Conservation (phyloP, 192 early-diverging fungal genomes). For the Spinellus fusiger region DNA sequence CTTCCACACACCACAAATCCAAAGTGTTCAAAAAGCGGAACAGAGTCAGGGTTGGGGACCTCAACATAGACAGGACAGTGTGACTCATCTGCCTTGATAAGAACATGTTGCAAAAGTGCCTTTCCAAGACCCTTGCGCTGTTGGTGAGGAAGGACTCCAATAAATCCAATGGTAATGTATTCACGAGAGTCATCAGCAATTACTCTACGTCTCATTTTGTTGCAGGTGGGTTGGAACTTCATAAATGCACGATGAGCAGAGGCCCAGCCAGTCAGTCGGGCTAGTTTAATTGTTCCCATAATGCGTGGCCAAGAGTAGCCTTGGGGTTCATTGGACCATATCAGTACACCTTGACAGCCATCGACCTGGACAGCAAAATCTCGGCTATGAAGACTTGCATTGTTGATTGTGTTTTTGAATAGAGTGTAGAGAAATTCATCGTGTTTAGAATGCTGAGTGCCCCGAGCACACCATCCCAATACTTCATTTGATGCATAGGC, state of each 20-base stretch:
- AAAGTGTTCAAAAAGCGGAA: slow-evolving; percentile 25
- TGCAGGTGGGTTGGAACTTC: not conserved
- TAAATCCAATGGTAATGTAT: slow-evolving; percentile 13
- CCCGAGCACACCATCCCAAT: slow-evolving; percentile 7
- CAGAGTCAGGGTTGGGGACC: slow-evolving; percentile 4
- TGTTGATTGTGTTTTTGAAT: slow-evolving; percentile 23
- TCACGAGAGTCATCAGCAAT: not conserved
- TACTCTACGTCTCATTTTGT: slow-evolving; percentile 7
- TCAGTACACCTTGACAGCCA: slow-evolving; percentile 31
- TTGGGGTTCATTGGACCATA: slow-evolving; percentile 17
- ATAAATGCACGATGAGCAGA: not conserved
- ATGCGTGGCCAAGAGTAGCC: slow-evolving; percentile 5
- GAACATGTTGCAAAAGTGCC: slow-evolving; percentile 17
- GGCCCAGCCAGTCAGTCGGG: not conserved
- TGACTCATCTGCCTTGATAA: slow-evolving; percentile 18
- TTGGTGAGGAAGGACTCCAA: slow-evolving; percentile 29
- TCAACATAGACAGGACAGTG: slow-evolving; percentile 25
- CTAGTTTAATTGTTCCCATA: slow-evolving; percentile 4
- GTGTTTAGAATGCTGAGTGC: not conserved
- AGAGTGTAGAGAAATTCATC: slow-evolving; percentile 3
- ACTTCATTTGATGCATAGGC: slow-evolving; percentile 17
- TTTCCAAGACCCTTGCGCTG: slow-evolving; percentile 26
- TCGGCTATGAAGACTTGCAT: slow-evolving; percentile 15
- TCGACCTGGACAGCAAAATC: slow-evolving; percentile 33
- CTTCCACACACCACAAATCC: slow-evolving; percentile 19